A percentile compares a stretch with the other conserved stretches of the same genome.
phyloP scores from a whole-genome alignment of 2,329 filamentous ascomycete species.

The Aspergillus ochraceoroseus region DNA sequence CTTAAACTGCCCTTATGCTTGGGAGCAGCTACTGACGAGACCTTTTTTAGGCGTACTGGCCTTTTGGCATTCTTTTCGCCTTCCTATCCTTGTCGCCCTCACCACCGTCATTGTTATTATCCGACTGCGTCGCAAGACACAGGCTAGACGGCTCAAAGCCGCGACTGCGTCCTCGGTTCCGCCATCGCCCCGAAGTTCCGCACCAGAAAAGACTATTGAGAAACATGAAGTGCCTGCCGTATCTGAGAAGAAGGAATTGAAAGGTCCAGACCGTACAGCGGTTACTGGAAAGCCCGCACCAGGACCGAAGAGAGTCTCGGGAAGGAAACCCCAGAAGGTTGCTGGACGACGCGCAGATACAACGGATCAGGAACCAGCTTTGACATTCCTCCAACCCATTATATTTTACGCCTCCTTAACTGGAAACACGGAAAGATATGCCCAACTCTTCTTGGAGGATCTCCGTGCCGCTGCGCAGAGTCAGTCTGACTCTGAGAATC shows the following conservation, averaged over 20 bases:
- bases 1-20: background rate
- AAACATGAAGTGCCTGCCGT: background rate
- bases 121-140: conserved; percentile 23
- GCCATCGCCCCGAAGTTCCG: conserved; percentile 29
- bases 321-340: conserved; percentile 32
- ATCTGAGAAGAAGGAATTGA: conserved; percentile 2
- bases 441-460: conserved; percentile 57
- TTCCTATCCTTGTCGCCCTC: conserved; percentile 42
- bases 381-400: conserved; percentile 55
- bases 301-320: conserved; percentile 35
- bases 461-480: conserved; percentile 46
- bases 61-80: conserved; percentile 48
- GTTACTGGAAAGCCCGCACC: conserved; percentile 18
- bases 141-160: conserved; percentile 27
- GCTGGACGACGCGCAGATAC: conserved; percentile 21
- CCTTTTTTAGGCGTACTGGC: conserved; percentile 33
- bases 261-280: background rate
- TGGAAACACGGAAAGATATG: conserved; percentile 71
- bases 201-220: conserved; percentile 21
- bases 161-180: conserved; percentile 30
- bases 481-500: conserved; percentile 22
- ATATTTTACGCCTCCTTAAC: conserved; percentile 90
- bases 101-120: conserved; percentile 36
- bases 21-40: background rate
- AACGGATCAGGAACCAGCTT: conserved; percentile 17